Base-by-base conservation (phyloP, 192 early-diverging fungal genomes). In the Mortierella antarctica region DNA sequence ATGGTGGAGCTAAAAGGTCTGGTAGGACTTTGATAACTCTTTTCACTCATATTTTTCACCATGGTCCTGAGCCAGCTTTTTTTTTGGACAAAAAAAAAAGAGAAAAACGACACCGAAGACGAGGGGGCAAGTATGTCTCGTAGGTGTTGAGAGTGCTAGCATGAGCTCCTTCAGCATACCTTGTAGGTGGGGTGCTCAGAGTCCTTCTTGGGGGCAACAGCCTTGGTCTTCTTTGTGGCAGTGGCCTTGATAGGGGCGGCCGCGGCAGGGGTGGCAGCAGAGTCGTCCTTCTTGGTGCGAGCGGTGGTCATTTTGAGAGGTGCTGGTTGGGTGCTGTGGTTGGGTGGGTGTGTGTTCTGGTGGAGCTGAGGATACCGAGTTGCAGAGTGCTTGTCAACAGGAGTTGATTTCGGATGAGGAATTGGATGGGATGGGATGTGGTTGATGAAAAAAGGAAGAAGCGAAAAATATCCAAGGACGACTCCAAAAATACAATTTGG, bases 121-220 rank as follows among this genome's bases (percentile, higher is more conserved):
- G 54, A 55, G 7, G 54, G 54, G 54, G 20, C 54, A 51, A 51
- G 50, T 51, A 1, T 1, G 11, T 51, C 60, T 62, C 60, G 39
- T 20, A 14, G n/a, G 10, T 61, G 7, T 45, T 15, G 45, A 21
- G 59, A 49, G 47, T 15, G 2, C 11, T 59, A 57, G 53, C 31
- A 18, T 61, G 42, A 6, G 42, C 14, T 20, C 10, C 47, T 18
- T 48, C 31, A 47, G 42, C 31, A 39, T 79, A 79, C 76, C 76
- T 79, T 79, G 69, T 79, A 79, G 57, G 76, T 65, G 53, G 76
- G 76, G 63, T 76, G 74, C 39, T 76, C 74, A 44, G 81, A 84
- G 61, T 74, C 56, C 67, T 73, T 69, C 56, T 87, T 85, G 68
- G 72, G 58, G 15, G 70, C 51, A 8, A 45, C 53, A 31, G 70